phyloP scores from a whole-genome alignment of 2,329 filamentous ascomycete genomes.

The Conoideocrella luteorostrata region DNA sequence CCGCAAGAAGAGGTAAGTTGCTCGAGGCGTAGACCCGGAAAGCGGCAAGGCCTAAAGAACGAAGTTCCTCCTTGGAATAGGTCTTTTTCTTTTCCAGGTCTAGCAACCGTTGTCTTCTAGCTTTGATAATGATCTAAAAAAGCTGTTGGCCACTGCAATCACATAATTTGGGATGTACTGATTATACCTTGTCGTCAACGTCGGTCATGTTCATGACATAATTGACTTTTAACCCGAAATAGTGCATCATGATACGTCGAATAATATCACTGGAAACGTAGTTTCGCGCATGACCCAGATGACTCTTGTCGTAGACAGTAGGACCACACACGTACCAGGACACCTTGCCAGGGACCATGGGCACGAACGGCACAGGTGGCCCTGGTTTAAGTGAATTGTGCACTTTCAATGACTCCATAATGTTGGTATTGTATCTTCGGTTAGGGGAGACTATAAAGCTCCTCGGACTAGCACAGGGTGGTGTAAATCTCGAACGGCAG shows the following conservation, averaged over 20 bases:
- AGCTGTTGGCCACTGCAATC: background rate
- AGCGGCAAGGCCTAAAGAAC: slow-evolving; percentile 42
- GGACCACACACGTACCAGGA: slow-evolving; percentile 88
- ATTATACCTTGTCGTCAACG: slow-evolving; percentile 69
- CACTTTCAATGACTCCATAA: slow-evolving; percentile 58
- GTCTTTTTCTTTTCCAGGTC: slow-evolving; percentile 70
- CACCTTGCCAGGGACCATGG: slow-evolving; percentile 64
- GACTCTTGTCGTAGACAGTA: slow-evolving; percentile 76
- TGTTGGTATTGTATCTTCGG: slow-evolving; percentile 29
- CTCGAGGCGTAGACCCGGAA: slow-evolving; percentile 50
- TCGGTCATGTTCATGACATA: slow-evolving; percentile 95
- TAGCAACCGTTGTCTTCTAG: slow-evolving; percentile 74
- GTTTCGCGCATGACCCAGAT: slow-evolving; percentile 79
- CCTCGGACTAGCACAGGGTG: slow-evolving; percentile 21
- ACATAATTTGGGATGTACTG: no score
- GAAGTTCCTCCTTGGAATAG: slow-evolving; percentile 40
- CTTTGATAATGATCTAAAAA: slow-evolving; percentile 49
- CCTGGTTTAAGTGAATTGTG: slow-evolving; percentile 74
- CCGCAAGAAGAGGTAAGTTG: slow-evolving; percentile 47
- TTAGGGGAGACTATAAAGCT: slow-evolving; percentile 16
- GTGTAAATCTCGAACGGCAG: slow-evolving; percentile 19
- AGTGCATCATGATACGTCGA: slow-evolving; percentile 72
- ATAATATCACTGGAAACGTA: slow-evolving; percentile 90
- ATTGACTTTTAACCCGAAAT: slow-evolving; percentile 74
- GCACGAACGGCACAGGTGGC: slow-evolving; percentile 66